Conservation (phyloP, 768 basidiomycete species). For the Tephrocybe sp. region DNA sequence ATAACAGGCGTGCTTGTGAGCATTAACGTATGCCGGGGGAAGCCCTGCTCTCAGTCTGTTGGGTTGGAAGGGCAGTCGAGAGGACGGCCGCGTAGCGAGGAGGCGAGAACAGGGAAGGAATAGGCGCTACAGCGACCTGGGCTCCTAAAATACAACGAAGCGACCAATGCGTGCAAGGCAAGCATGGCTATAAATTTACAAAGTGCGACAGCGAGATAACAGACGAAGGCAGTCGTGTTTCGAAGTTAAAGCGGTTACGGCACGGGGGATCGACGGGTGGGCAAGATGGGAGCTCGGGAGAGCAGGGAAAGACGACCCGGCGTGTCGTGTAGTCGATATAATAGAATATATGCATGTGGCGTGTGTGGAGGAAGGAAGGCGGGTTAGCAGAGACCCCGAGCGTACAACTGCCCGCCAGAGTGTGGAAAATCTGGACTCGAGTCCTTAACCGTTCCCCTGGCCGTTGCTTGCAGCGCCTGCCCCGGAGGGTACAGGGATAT, state of each 20-base stretch:
- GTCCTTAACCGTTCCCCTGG: neutral
- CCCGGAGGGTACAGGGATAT: neutral
- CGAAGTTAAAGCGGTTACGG: constrained; percentile 1
- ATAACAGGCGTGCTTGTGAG: neutral
- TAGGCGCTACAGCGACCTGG: neutral
- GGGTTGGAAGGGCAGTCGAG: too few relatives aligned
- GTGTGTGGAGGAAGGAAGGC: constrained; percentile 11
- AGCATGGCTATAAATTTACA: neutral
- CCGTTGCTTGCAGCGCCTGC: neutral
- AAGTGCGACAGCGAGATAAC: constrained; percentile 2
- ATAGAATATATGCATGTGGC: neutral
- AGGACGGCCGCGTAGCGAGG: too few relatives aligned
- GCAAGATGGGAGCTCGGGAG: constrained; percentile 12
- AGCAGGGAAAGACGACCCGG: constrained; percentile 8
- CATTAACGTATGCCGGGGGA: neutral
- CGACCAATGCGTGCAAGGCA: neutral
- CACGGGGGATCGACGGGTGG: constrained; percentile 3
- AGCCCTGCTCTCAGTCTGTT: too few relatives aligned
- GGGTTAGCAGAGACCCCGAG: constrained; percentile 19
- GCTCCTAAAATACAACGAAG: constrained; percentile 15
- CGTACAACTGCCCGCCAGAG: constrained; percentile 16
- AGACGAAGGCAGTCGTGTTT: constrained; percentile 6
- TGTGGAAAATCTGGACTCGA: neutral
- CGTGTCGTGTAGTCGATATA: neutral
- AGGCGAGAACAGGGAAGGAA: neutral